Percentiles rank a stretch among this genome's conserved stretches.
Conservation (phyloP, 148 eudicot genomes). For the Fagopyrum homotropicum region DNA sequence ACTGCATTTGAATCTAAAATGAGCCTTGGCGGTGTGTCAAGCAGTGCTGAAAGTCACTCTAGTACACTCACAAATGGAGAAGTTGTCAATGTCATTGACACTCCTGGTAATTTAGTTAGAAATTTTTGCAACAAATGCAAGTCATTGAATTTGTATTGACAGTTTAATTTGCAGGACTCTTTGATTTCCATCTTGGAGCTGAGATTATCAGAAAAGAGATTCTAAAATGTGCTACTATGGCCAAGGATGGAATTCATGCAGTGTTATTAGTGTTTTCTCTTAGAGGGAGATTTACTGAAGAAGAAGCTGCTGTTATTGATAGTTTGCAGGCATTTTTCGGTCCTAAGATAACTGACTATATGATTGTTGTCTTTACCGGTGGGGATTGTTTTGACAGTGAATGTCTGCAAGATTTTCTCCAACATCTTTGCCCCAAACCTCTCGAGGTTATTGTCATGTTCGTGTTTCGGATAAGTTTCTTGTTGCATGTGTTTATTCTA, state of each 20-base stretch:
- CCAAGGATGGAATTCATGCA: constrained; percentile 81
- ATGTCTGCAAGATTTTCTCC: background rate
- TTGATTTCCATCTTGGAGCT: constrained; percentile 19
- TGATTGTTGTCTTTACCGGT: constrained; percentile 36
- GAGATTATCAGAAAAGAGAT: constrained; percentile 66
- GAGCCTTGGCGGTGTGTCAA: constrained; percentile 63
- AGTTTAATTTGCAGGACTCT: background rate
- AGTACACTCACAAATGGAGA: constrained; percentile 53
- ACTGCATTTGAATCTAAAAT: constrained; percentile 52
- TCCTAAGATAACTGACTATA: constrained; percentile 52
- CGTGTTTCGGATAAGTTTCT: no score
- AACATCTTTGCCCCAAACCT: background rate
- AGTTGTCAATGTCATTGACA: constrained; percentile 71
- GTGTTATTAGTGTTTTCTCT: constrained; percentile 61
- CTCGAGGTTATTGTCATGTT: background rate
- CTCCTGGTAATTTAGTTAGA: constrained; percentile 41
- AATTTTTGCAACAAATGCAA: background rate
- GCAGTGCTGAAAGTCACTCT: constrained; percentile 52
- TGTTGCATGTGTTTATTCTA: no score
- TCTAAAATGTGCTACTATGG: constrained; percentile 66
- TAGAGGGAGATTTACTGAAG: constrained; percentile 46
- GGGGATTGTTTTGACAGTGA: background rate
- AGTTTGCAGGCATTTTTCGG: constrained; percentile 45
- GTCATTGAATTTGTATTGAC: background rate
- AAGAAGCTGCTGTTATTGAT: constrained; percentile 47